Percentiles rank a stretch among this genome's conserved stretches.
Evolutionary conservation across 495 filamentous ascomycete genomes (phyloP).

Genomic region (Podospora conica): DNA sequence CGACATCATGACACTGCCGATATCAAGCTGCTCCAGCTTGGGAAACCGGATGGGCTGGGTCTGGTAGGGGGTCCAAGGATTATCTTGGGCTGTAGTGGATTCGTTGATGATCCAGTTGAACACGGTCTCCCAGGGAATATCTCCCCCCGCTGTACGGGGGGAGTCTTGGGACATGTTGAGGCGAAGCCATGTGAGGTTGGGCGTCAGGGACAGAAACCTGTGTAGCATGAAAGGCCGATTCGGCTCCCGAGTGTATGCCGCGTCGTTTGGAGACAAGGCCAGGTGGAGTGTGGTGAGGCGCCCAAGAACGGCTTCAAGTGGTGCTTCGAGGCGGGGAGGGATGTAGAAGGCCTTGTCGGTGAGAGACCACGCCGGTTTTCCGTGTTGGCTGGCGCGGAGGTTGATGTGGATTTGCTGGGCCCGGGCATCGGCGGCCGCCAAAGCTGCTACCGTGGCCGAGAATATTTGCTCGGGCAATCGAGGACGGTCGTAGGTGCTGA

Average conservation of each 20-base stretch:
- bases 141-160: too few species aligned
- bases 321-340: constrained; percentile 23
- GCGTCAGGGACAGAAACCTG: constrained; percentile 24
- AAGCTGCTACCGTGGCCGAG: constrained; percentile 26
- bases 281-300: constrained; percentile 36
- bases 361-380: constrained; percentile 11
- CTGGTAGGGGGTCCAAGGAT: background rate
- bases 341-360: constrained; percentile 30
- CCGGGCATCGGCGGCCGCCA: constrained; percentile 28
- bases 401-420: constrained; percentile 36
- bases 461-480: constrained; percentile 18
- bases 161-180: constrained; percentile 35
- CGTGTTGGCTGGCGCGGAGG: constrained; percentile 13
- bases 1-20: constrained; percentile 27
- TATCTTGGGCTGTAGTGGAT: background rate
- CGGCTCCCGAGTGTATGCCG: background rate
- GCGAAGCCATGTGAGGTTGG: constrained; percentile 33
- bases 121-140: background rate
- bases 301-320: constrained; percentile 24
- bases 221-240: constrained; percentile 7
- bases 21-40: constrained; percentile 31
- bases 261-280: background rate
- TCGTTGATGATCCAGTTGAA: background rate
- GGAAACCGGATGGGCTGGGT: constrained; percentile 10
- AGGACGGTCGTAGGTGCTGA: background rate